Base-by-base conservation (phyloP, 2,329 filamentous ascomycete species). In the Thielaviopsis musarum region DNA sequence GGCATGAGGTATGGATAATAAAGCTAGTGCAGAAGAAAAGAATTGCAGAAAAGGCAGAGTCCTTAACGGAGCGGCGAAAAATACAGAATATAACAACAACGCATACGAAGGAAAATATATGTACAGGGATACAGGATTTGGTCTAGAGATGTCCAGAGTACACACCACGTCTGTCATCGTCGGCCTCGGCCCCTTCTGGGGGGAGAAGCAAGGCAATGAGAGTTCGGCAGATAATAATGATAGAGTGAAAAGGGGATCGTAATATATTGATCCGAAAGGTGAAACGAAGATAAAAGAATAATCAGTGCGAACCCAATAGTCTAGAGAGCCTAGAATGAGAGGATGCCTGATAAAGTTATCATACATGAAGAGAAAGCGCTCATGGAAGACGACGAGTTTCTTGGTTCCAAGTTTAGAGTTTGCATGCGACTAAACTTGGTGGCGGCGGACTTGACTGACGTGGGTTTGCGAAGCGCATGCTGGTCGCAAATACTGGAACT, bases 301-400 rank as follows among this genome's bases (percentile, higher is more conserved):
- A 28, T 52, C 34, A 38, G 30, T 24, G 22, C 34, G 53, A 53
- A 34, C 28, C 54, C 49, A 57, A 38, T 48, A 57, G 51, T 45
- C 56, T 57, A 53, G 51, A 52, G 24, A 54, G 45, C 51, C 56
- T 24, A 51, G 57, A 57, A 22, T 49, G 53, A 54, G 22, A 26
- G 52, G 48, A 67, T 64, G 68, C 69, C 66, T 65, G 69, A 71
- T 59, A 67, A 67, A 71, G 74, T 83, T 84, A 84, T 83, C 80
- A 76, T 84, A 84, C 82, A 84, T 81, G 71, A 74, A 72, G 72
- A 67, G 79, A 83, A 81, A 80, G 83, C 79, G 81, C 83, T 81
- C 79, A 19, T 51, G n/a, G 13, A 12, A 21, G 17, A 49, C 26
- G 26, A 54, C 51, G 78, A 80, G 79, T 78, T 81, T 79, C 28